Evolutionary conservation across 352 stramenopile genomes (phyloP).

Genomic region (Sclerospora graminicola): DNA sequence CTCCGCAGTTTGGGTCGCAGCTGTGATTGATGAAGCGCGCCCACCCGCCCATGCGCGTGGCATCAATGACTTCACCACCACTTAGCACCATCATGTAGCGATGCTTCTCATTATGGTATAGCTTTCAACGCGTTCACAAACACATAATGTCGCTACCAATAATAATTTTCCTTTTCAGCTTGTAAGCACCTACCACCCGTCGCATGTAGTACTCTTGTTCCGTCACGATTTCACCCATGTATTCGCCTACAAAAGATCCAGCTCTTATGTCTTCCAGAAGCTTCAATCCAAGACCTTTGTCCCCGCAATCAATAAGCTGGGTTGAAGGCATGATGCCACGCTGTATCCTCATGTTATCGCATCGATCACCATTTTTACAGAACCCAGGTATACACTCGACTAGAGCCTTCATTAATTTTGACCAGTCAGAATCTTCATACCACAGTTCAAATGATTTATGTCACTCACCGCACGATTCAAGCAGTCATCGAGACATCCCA

Average conservation of each 20-base stretch:
- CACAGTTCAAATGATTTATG: not conserved
- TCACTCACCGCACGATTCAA: conserved; percentile 53
- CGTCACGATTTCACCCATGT: conserved; percentile 79
- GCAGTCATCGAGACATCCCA: conserved; percentile 64
- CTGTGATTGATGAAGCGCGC: conserved; percentile 95
- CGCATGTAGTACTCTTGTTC: conserved; percentile 76
- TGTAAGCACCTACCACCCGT: conserved; percentile 34
- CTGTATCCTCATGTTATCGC: conserved; percentile 73
- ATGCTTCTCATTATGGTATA: conserved; percentile 80
- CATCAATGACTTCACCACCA: conserved; percentile 82
- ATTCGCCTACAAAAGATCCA: conserved; percentile 68
- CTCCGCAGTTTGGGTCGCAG: conserved; percentile 89
- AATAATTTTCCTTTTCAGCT: not conserved
- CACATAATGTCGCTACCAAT: not conserved
- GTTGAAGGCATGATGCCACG: conserved; percentile 38
- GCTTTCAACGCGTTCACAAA: conserved; percentile 11
- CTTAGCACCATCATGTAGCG: conserved; percentile 81
- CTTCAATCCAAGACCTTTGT: conserved; percentile 54
- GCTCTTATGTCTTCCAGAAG: conserved; percentile 36
- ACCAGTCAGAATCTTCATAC: not conserved
- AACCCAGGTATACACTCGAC: conserved; percentile 53
- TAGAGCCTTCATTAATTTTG: conserved; percentile 29
- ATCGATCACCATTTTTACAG: conserved; percentile 54
- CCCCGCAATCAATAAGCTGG: conserved; percentile 43
- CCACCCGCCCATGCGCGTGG: conserved; percentile 83